phyloP scores from a whole-genome alignment of 768 basidiomycete species.

The Pholiota microspora region DNA sequence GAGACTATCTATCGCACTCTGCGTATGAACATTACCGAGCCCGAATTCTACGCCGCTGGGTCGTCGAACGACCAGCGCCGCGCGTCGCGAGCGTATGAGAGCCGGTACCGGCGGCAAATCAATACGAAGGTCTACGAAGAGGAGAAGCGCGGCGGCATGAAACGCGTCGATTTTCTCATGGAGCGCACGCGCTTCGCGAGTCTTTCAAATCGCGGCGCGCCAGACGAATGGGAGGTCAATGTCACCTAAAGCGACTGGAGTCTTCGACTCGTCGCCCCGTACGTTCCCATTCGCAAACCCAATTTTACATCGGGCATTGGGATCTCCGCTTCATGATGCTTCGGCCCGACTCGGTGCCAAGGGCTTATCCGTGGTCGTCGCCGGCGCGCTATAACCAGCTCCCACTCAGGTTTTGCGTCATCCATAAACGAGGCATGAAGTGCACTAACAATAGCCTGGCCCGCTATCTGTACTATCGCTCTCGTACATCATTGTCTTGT shows the following conservation, averaged over 20 bases:
- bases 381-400: not conserved
- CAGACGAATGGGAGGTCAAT: constrained; percentile 7
- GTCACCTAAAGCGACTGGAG: not conserved
- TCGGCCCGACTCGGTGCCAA: not conserved
- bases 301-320: not conserved
- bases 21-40: constrained; percentile 21
- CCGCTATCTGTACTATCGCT: not conserved
- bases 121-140: constrained; percentile 31
- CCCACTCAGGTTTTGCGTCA: not conserved
- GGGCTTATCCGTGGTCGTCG: not conserved
- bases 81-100: constrained; percentile 46
- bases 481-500: too few relatives aligned
- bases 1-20: constrained; percentile 23
- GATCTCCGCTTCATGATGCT: not conserved
- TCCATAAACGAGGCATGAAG: not conserved
- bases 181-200: constrained; percentile 43
- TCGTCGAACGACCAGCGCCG: constrained; percentile 31
- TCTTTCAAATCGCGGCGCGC: constrained; percentile 24
- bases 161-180: constrained; percentile 58
- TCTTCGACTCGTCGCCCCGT: not conserved
- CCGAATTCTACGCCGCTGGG: constrained; percentile 41
- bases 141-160: constrained; percentile 52
- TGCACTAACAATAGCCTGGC: not conserved
- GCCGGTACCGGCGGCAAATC: constrained; percentile 39
- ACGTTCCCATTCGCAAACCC: not conserved